phyloP scores from a whole-genome alignment of 345 rosid species.

The Populus alba region DNA sequence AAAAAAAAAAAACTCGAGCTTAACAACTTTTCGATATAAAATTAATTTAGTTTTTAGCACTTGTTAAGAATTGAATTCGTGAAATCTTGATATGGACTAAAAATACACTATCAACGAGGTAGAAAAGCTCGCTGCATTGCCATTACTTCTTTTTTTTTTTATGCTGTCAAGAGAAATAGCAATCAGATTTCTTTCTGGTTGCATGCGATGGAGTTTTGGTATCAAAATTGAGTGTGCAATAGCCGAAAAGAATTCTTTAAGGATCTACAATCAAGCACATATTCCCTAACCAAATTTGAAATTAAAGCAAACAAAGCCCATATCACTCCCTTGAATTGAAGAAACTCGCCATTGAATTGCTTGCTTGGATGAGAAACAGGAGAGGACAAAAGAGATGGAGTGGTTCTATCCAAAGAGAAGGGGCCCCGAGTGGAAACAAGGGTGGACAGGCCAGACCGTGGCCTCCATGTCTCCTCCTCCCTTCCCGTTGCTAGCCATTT shows the following conservation, averaged over 20 bases:
- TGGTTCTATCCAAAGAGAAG: slow-evolving; percentile 50
- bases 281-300: background rate
- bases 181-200: background rate
- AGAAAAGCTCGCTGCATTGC: too few species aligned
- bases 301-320: background rate
- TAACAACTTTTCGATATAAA: too few species aligned
- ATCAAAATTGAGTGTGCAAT: slow-evolving; percentile 15
- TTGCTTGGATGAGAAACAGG: background rate
- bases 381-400: slow-evolving; percentile 34
- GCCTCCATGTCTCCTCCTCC: slow-evolving; percentile 43
- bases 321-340: background rate
- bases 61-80: too few species aligned
- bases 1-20: too few species aligned
- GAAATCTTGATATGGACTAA: too few species aligned
- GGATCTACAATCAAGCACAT: slow-evolving; percentile 24
- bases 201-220: background rate
- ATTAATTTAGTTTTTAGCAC: too few species aligned
- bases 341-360: background rate
- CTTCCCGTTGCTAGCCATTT: slow-evolving; percentile 39
- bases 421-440: slow-evolving; percentile 57
- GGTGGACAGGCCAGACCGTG: slow-evolving; percentile 44
- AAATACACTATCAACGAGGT: too few species aligned
- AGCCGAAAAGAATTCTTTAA: slow-evolving; percentile 2
- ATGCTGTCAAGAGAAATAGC: too few species aligned
- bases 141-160: too few species aligned